Evolutionary conservation across 768 basidiomycete genomes (phyloP), one percentile per base, ranked within the genome.

Genomic region (Calvatia gigantea): DNA sequence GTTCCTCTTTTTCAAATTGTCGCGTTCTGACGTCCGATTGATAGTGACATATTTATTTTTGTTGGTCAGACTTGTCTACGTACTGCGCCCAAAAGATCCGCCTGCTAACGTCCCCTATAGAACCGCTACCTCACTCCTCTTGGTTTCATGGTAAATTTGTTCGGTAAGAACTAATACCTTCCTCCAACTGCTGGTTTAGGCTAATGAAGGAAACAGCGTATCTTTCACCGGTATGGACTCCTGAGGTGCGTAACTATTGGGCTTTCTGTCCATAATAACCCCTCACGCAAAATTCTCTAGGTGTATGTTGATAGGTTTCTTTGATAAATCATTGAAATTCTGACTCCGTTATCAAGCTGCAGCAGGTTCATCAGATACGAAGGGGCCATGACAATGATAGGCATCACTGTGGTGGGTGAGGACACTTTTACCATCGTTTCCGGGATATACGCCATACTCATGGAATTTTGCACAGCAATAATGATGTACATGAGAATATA

Each of bases 61-160:
- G 27, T 60, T 77, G 47, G 75, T 77, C 32, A 21, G 72, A 62
- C 15, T n/a, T 8, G 9, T 15, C 8, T 11, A 6, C 25, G n/a
- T 43, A 41, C 12, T 19, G 4, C 9, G 27, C 21, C n/a, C n/a
- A n/a, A n/a, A 23, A 6, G 23, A 19, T 14, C 25, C 33, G 6
- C 14, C n/a, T 39, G 4, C 43, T 57, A 17, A 50, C 4, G 17
- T 15, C 8, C 23, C 12, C 28, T 25, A 14, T 32, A 86, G 83
- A 86, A 85, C 60, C 79, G 84, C n/a, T 86, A 86, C 60, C 65
- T 85, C 19, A 84, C 80, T 0, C 84, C 84, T 0, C 66, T 85
- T 3, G 82, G 80, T 1, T 86, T 86, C 59, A 75, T 85, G n/a
- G 65, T 84, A 35, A 83, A 85, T 55, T 61, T 84, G 15, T 76